phyloP scores from a whole-genome alignment of 306 rosid species.

The Rosa multiflora region DNA sequence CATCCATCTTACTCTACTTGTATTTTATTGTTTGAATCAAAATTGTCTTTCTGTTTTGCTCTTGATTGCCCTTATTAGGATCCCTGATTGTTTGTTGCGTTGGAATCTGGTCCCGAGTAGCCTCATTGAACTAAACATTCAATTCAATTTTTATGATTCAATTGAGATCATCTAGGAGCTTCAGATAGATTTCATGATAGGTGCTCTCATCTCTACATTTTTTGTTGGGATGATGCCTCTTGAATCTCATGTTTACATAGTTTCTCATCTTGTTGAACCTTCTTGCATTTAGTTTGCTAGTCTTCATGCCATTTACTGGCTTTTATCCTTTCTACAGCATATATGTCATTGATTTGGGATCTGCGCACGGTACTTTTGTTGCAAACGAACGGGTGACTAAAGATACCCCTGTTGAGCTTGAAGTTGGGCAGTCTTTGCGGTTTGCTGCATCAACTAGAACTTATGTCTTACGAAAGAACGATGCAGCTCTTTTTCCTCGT shows the following conservation, averaged over 20 bases:
- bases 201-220: neutral
- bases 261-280: slow-evolving; percentile 5
- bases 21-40: no score
- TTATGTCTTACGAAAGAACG: slow-evolving; percentile 76
- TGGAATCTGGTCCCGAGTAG: neutral
- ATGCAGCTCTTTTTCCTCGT: slow-evolving; percentile 82
- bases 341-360: slow-evolving; percentile 94
- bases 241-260: neutral
- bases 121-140: neutral
- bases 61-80: neutral
- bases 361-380: slow-evolving; percentile 98
- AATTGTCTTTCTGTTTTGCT: neutral
- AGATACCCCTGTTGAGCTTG: slow-evolving; percentile 91
- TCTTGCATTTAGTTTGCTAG: slow-evolving; percentile 7
- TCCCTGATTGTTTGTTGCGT: neutral
- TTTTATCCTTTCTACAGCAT: slow-evolving; percentile 51
- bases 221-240: neutral
- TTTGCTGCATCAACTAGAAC: slow-evolving; percentile 95
- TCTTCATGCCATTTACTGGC: slow-evolving; percentile 19
- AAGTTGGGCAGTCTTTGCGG: slow-evolving; percentile 90
- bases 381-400: slow-evolving; percentile 95
- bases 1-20: no score
- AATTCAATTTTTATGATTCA: neutral
- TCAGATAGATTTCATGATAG: slow-evolving; percentile 3
- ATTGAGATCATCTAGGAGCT: neutral